Base-by-base conservation (phyloP, 805 yeast genomes). In the Cephaloascus fragrans region DNA sequence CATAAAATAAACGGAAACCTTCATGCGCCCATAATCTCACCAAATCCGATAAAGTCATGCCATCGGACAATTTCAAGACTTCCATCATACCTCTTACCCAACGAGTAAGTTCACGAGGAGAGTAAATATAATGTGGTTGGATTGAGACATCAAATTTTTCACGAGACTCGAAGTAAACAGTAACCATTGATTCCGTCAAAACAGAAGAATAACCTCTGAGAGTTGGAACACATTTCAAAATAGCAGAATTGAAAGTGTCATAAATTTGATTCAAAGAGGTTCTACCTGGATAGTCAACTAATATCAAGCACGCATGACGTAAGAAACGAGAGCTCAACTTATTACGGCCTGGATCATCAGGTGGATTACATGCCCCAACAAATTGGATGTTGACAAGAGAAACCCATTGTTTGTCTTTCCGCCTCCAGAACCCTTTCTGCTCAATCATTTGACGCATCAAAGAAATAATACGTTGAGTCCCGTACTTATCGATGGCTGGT, bases 311-410 rank as follows among this genome's bases (percentile, higher is more conserved):
- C 3, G 75, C 64, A 48, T 80, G 89, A 4, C 94, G 66, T 35
- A 83, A 56, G 47, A 89, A 80, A 34, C 96, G 60, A 8, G 62
- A 51, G 1, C 77, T 62, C 18, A 90, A 51, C 3, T 52, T 53
- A 9, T 70, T 62, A 43, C 97, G 68, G 0, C 96, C 96, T 3
- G 77, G 74, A 56, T 84, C 94, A 1, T 79, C 68, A 0, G 96
- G 80, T 1, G 96, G 93, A 51, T 90, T 90, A 55, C 97, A 90
- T 0, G 97, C 97, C 6, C 94, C 97, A n/a, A 88, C 93, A 59
- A 90, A 69, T 50, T 83, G 94, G 19, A 90, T 66, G 35, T 78
- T 69, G 15, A 68, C 62, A 6, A 87, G 43, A 0, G 62, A 45
- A 1, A 89, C 76, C 95, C 96, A 90, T 19, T 67, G 67, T 36